Evolutionary conservation across 768 basidiomycete species (phyloP), one percentile per base, ranked within the genome.

Genomic region (Trametes cingulata): DNA sequence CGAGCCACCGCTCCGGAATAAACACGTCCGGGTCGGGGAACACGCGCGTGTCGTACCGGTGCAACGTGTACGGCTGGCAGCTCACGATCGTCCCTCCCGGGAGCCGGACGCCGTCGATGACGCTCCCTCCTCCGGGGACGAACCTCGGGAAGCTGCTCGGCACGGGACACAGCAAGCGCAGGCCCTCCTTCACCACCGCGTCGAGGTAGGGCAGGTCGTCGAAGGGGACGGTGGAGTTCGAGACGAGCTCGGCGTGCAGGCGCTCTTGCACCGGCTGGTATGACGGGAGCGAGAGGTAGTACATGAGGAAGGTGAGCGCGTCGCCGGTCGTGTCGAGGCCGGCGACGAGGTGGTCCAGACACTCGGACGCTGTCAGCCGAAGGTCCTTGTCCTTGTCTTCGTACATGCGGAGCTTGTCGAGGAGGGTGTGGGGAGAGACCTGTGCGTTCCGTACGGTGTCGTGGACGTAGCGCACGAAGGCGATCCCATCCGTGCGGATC

Each of bases 51-150:
- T 99, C 97, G 22, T 65, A 45, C 27, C 64, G 55, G 71, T 98
- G 95, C 41, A 96, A 79, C 7, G 95, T 93, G 76, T 87, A 95
- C 77, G 95, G 89, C 8, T 91, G 90, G 5, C 93, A 95, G 67
- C 98, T 97, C 66, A 98, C 85, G 90, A 99, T 96, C 69, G 90
- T 90, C 65, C 86, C 86, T 24, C 81, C 84, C 8, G 97, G 96
- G 0, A 93, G 93, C 25, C 88, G 94, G 76, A 97, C 97, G 65
- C 90, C 83, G 17, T 84, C 78, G 33, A 88, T 79, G 73, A 97
- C 91, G 24, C 92, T 93, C 85, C 98, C 98, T 0, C 92, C 75
- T 73, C 88, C 90, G 46, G 84, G 90, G 6, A 91, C 80, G 68
- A 82, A 84, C 78, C 98, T 97, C 22, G 97, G 97, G 29, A 98